Percentiles rank a stretch among this genome's conserved stretches.
These are phyloP conservation scores for Vitis cinerea DNA, from an alignment of 164 flowering plant genomes.

Conservation along the genomic window DNA sequence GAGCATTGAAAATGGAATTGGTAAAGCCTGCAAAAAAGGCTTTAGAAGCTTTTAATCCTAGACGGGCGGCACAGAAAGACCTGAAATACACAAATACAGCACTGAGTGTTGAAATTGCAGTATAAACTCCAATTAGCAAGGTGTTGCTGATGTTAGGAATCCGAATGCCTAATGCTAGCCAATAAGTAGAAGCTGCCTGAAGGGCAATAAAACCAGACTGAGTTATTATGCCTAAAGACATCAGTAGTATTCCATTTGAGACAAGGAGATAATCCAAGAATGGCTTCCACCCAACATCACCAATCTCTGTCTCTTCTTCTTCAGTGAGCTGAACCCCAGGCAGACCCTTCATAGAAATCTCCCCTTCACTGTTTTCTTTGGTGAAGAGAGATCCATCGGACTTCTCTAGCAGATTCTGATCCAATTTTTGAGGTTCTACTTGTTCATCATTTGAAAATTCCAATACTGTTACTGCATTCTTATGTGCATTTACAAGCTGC, in stretches of 20 bases:
- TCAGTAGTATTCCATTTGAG: constrained; percentile 42
- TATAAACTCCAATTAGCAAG: constrained; percentile 58
- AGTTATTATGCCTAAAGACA: constrained; percentile 23
- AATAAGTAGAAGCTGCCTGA: constrained; percentile 66
- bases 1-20: constrained; percentile 72
- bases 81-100: constrained; percentile 55
- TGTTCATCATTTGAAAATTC: constrained; percentile 18
- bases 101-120: constrained; percentile 54
- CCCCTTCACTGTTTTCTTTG: constrained; percentile 33
- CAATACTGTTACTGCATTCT: constrained; percentile 43
- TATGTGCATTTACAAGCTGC: constrained; percentile 79
- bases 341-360: constrained; percentile 36
- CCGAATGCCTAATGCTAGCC: constrained; percentile 69
- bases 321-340: constrained; percentile 59
- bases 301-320: constrained; percentile 71
- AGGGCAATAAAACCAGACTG: constrained; percentile 52
- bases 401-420: constrained; percentile 17
- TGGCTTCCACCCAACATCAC: constrained; percentile 74
- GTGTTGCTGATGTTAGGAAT: constrained; percentile 42
- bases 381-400: not conserved
- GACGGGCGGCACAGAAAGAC: constrained; percentile 40
- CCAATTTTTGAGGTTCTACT: constrained; percentile 7
- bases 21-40: constrained; percentile 66
- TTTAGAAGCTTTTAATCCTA: constrained; percentile 76
- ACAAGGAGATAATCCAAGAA: constrained; percentile 61